Base-by-base conservation (phyloP, 2,329 filamentous ascomycete species). In the Chaetomium globosum region DNA sequence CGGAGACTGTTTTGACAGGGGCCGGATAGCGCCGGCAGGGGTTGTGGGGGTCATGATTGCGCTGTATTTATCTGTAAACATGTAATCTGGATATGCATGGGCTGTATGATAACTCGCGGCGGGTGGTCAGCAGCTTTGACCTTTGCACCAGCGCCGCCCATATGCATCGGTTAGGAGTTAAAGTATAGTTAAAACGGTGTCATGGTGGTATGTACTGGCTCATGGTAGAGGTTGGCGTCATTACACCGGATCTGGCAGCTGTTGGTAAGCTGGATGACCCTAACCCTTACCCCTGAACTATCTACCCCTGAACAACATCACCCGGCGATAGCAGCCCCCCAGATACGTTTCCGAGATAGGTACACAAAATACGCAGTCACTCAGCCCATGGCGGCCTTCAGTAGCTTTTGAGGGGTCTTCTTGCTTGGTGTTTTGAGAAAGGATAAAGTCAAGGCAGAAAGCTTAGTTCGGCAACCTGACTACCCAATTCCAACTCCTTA, bases 241-340 rank as follows among this genome's bases (percentile, higher is more conserved):
- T 48, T 48, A 9, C n/a, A 48, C n/a, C 6, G n/a, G 8, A n/a
- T 43, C 16, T 48, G n/a, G 46, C 28, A n/a, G n/a, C n/a, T 13
- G 28, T 26, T 19, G 33, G 33, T 12, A 12, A 36, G 33, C 33
- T 12, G 7, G 33, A 10, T 36, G 21, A 39, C 33, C 54, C 54
- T 56, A 56, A 56, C 54, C 54, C 54, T 56, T 23, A 21, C 39
- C 12, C 3, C 54, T 28, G 13, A 43, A 43, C 33, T 33, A 31
- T 30, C 51, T 48, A 7, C 39, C 46, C 46, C 46, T 48, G 1
- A 30, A 21, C 31, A 19, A 43, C 10, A 53, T 12, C 31, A 30
- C 26, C 26, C 2, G 2, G 4, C 26, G 26, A 16, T 2, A 53
- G 8, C 3, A 30, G 16, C 52, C 28, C 52, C 52, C 33, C 16